Evolutionary conservation across 805 yeast genomes (phyloP).

Genomic region (Kregervanrija pseudodelftensis): DNA sequence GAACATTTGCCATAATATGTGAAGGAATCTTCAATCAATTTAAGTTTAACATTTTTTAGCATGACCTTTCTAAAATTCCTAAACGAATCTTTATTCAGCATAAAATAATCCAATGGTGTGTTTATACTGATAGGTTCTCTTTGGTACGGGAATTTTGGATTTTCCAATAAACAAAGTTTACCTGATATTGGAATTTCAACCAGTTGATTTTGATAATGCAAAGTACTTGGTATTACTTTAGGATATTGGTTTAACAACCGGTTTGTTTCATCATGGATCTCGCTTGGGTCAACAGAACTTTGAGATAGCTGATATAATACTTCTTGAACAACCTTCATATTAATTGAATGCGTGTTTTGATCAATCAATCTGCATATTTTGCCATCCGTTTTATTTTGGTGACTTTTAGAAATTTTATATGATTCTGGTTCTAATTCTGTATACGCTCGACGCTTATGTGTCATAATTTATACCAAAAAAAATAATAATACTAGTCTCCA

Average conservation of each 20-base stretch:
- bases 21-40: background rate
- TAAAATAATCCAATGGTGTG: constrained; percentile 3
- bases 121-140: constrained; percentile 13
- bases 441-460: too few relatives aligned
- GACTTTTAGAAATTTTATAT: too few relatives aligned
- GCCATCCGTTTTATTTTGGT: too few relatives aligned
- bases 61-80: constrained; percentile 9
- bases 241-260: constrained; percentile 1
- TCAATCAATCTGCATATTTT: too few relatives aligned
- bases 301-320: too few relatives aligned
- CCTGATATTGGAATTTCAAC: constrained; percentile 10
- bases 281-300: too few relatives aligned
- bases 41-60: constrained; percentile 5
- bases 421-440: too few relatives aligned
- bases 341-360: too few relatives aligned
- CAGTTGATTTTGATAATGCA: constrained; percentile 11
- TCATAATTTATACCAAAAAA: too few relatives aligned
- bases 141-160: constrained; percentile 10
- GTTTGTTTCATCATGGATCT: background rate
- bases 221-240: background rate
- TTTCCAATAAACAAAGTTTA: background rate
- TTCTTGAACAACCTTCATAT: too few relatives aligned
- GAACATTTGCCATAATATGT: background rate
- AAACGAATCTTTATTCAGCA: constrained; percentile 4
- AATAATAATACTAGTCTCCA: too few relatives aligned